phyloP scores from a whole-genome alignment of 306 rosid species.

The Mimosa pudica region DNA sequence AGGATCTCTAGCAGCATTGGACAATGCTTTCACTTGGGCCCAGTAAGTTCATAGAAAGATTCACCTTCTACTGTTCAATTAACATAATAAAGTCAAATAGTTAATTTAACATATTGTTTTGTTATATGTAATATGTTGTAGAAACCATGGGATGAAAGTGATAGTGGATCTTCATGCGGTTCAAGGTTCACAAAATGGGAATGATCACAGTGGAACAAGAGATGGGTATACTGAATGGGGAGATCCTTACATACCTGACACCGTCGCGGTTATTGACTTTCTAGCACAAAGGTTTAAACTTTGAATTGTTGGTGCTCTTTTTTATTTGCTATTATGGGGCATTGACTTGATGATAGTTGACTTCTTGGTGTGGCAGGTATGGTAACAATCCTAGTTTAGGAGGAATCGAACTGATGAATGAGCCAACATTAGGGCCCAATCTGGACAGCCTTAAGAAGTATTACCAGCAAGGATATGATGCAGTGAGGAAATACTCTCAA shows the following conservation, averaged over 20 bases:
- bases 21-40: constrained; percentile 73
- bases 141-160: constrained; percentile 50
- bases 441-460: constrained; percentile 44
- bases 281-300: constrained; percentile 49
- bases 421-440: constrained; percentile 41
- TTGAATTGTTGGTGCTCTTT: not conserved
- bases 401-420: constrained; percentile 60
- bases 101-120: not conserved
- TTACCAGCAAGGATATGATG: constrained; percentile 16
- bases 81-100: not conserved
- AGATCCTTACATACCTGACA: constrained; percentile 43
- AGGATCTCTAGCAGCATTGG: constrained; percentile 57
- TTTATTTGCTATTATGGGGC: not conserved
- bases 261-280: constrained; percentile 55
- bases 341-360: not conserved
- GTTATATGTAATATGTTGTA: constrained; percentile 7
- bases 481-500: constrained; percentile 43
- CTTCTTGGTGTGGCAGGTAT: constrained; percentile 40
- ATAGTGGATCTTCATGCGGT: constrained; percentile 62
- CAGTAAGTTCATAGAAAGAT: constrained; percentile 36
- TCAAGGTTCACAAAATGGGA: constrained; percentile 62
- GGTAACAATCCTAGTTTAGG: constrained; percentile 39
- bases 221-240: constrained; percentile 59
- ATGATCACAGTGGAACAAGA: constrained; percentile 54
- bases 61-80: not conserved